Evolutionary conservation across 1,284 basidiomycete species (phyloP).

Genomic region (Sanguinoderma infundibulare): DNA sequence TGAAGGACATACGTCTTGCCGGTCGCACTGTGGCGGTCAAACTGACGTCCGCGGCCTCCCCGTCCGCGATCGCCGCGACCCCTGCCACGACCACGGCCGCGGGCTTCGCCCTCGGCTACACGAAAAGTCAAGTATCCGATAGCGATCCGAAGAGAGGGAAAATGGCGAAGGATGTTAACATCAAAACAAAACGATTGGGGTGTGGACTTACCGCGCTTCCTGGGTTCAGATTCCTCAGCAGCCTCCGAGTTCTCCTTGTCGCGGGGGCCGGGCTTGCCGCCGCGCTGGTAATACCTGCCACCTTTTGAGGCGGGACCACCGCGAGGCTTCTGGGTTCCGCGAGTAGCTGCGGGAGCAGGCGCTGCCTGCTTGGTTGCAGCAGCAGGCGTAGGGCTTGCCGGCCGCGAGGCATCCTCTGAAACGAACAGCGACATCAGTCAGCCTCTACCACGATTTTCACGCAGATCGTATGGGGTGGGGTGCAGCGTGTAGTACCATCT

Average conservation of each 20-base stretch:
- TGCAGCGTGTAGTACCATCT: not conserved
- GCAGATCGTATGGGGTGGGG: not conserved
- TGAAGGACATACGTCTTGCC: conserved; percentile 69
- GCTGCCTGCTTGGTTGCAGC: conserved; percentile 40
- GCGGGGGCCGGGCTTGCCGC: conserved; percentile 50
- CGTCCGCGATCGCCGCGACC: conserved; percentile 52
- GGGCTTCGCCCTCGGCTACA: conserved; percentile 57
- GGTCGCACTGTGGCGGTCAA: conserved; percentile 84
- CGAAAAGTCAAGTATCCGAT: conserved; percentile 8
- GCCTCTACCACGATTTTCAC: not conserved
- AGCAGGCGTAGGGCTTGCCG: conserved; percentile 44
- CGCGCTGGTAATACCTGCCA: conserved; percentile 76
- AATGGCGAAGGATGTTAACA: not conserved
- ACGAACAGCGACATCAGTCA: conserved; percentile 4
- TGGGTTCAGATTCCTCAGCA: conserved; percentile 48
- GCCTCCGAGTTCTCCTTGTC: conserved; percentile 39
- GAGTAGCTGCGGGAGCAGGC: conserved; percentile 44
- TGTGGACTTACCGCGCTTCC: conserved; percentile 57
- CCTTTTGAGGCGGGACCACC: conserved; percentile 72
- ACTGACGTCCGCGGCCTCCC: conserved; percentile 70
- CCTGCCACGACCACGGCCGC: conserved; percentile 48
- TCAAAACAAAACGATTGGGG: conserved; percentile 18
- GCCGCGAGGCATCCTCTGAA: conserved; percentile 46
- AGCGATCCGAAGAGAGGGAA: conserved; percentile 1
- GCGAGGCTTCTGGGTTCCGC: conserved; percentile 43